Evolutionary conservation across 83 land plant species (phyloP).

Genomic region (Picea abies): DNA sequence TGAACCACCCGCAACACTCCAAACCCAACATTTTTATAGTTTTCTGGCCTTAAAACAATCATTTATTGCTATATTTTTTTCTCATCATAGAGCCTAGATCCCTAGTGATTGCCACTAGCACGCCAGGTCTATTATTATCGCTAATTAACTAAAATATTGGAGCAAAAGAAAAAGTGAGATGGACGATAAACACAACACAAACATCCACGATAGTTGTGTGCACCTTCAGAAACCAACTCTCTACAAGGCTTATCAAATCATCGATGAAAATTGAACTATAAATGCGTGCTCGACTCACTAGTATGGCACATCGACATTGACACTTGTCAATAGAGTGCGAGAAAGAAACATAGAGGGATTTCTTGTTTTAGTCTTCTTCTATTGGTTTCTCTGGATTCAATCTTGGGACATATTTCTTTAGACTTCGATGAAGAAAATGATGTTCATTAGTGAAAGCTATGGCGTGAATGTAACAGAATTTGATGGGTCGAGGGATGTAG

Average conservation of each 20-base stretch:
- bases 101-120: neutral
- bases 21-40: too few species aligned
- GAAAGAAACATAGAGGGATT: neutral
- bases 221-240: neutral
- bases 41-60: too few species aligned
- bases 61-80: too few species aligned
- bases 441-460: too few species aligned
- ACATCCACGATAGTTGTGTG: neutral
- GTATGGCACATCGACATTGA: neutral
- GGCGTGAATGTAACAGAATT: constrained; percentile 27
- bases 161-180: neutral
- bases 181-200: neutral
- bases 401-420: neutral
- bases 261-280: too few species aligned
- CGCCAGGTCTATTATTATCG: neutral
- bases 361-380: too few species aligned
- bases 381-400: neutral
- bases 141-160: neutral
- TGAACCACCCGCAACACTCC: too few species aligned
- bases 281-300: neutral
- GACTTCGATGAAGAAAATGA: too few species aligned
- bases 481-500: constrained; percentile 33
- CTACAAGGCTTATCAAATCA: neutral
- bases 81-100: too few species aligned
- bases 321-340: too few species aligned